Percentiles rank a stretch among this genome's conserved stretches.
Evolutionary conservation across 257 asterid species (phyloP).

Genomic region (Ballota nigra): DNA sequence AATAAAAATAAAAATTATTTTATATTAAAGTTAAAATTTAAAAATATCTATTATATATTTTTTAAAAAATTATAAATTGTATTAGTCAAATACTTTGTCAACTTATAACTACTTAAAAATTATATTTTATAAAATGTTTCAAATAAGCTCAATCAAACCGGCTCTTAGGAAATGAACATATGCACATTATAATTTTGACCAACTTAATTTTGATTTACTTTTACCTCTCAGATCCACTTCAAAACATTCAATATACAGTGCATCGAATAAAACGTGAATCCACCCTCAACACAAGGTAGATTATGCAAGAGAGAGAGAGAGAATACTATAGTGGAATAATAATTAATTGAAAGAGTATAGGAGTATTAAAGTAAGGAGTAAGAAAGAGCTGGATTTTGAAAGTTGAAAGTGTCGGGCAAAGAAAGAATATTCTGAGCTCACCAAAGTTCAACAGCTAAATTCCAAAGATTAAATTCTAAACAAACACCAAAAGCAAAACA

Average conservation of each 20-base stretch:
- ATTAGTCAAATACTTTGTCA: too few relatives aligned
- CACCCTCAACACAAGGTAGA: background rate
- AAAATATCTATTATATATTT: too few relatives aligned
- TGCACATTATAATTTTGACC: background rate
- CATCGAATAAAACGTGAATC: conserved; percentile 3
- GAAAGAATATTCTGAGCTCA: conserved; percentile 67
- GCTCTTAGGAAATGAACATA: too few relatives aligned
- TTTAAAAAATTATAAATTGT: too few relatives aligned
- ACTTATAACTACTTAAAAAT: too few relatives aligned
- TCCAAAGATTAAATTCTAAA: conserved; percentile 72
- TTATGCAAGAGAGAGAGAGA: conserved; percentile 13
- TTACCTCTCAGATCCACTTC: background rate
- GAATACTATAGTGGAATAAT: background rate
- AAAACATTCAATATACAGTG: background rate
- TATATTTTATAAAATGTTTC: too few relatives aligned
- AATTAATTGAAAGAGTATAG: background rate
- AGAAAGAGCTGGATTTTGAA: conserved; percentile 52
- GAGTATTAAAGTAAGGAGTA: conserved; percentile 5
- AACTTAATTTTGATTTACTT: background rate
- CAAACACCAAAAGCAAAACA: conserved; percentile 47
- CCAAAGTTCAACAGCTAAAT: conserved; percentile 72
- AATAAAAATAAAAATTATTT: too few relatives aligned
- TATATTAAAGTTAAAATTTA: too few relatives aligned
- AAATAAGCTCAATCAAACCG: too few relatives aligned
- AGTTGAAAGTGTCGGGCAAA: conserved; percentile 52